Evolutionary conservation across 75 land plant genomes (phyloP).

Genomic region (Selaginella tamariscina): DNA sequence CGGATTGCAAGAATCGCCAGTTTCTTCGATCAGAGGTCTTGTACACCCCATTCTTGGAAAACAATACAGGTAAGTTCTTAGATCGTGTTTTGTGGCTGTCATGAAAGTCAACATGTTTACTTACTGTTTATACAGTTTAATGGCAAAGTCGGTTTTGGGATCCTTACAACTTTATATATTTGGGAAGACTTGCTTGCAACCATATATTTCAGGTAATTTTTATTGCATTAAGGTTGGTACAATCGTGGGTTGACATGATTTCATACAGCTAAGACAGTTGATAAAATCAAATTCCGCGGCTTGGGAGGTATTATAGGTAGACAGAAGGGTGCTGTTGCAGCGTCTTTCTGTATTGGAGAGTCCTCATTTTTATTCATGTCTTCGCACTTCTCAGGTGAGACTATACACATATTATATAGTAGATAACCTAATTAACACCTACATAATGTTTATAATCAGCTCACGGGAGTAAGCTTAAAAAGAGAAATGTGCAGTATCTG

Average conservation of each 20-base stretch:
- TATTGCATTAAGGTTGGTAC: no score
- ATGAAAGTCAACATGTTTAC: background rate
- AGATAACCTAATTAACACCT: background rate
- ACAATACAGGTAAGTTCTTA: conserved; percentile 36
- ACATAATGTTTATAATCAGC: conserved; percentile 28
- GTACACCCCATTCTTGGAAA: conserved; percentile 32
- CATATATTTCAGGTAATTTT: conserved; percentile 35
- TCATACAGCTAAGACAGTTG: conserved; percentile 42
- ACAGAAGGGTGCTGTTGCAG: conserved; percentile 79
- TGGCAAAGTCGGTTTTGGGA: conserved; percentile 49
- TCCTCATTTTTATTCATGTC: conserved; percentile 48
- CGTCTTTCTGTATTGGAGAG: conserved; percentile 36
- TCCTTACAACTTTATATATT: conserved; percentile 67
- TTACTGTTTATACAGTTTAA: conserved; percentile 25
- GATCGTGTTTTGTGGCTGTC: background rate
- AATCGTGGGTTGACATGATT: no score
- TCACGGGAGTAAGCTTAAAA: conserved; percentile 55
- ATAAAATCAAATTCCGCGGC: conserved; percentile 49
- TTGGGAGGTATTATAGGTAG: conserved; percentile 57
- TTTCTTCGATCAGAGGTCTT: conserved; percentile 16
- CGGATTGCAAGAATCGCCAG: conserved; percentile 74
- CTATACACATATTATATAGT: no score
- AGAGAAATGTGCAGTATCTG: conserved; percentile 51
- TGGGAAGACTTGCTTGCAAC: conserved; percentile 25
- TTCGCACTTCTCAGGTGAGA: conserved; percentile 69